Evolutionary conservation across 2,329 filamentous ascomycete genomes (phyloP), one percentile per base, ranked within the genome.

Genomic region (Pestalotiopsis sp.): DNA sequence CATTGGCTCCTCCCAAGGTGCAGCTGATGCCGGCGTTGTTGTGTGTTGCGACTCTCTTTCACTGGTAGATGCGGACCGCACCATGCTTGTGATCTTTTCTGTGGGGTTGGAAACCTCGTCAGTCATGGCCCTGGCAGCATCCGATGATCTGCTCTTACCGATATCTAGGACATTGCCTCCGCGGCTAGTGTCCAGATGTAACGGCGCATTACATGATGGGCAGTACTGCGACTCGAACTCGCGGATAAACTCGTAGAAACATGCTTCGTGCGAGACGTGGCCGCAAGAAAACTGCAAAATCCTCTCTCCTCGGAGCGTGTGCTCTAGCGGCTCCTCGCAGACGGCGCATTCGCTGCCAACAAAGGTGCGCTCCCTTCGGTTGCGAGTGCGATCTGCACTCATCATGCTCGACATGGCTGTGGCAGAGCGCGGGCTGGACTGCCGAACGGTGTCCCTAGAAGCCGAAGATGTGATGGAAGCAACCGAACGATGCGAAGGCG

Each of bases 251-350:
- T 99, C 96, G 83, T 98, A 98, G 79, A 99, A 98, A 82, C 96
- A 99, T 45, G 95, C 96, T 80, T 98, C 96, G 79, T 99, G 96
- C 12, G 95, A 94, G 70, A 99, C 95, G 81, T 99, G 96, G n/a
- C 91, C 89, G 81, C 96, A 99, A 5, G 95, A 97, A 76, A 99
- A 96, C 79, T 98, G 96, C 66, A 99, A 85, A 70, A 99, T 94
- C 73, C 94, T 91, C 83, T 99, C 96, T 69, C 96, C 96, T 65
- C 93, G 92, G 61, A 99, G 86, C 3, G 94, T 99, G 80, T 98
- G 95, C 81, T 98, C 96, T 71, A 99, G 84, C 3, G 95, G 95
- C 82, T 99, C 96, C 80, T 99, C 96, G 79, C 96, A 99, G 17
- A 98, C 95, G 65, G 95, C 93, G 82, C 96, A 99, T 83, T 97